Evolutionary conservation across 192 early-diverging fungal species (phyloP).

Genomic region (Coemansia aciculifera): DNA sequence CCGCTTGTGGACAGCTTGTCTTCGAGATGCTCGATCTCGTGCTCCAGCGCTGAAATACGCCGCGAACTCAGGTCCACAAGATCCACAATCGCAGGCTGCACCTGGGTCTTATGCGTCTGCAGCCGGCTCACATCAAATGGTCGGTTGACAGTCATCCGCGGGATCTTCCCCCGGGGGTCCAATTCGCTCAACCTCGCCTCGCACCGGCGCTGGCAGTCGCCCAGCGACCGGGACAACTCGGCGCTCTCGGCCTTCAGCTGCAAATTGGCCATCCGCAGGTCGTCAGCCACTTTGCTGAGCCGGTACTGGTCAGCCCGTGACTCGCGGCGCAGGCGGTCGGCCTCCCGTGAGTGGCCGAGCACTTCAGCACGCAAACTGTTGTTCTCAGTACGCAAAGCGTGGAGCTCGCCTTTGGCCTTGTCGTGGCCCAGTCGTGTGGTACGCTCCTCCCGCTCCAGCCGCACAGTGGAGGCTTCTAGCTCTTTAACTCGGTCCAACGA

Average conservation of each 20-base stretch:
- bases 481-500: slow-evolving; percentile 49
- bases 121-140: background rate
- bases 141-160: slow-evolving; percentile 19
- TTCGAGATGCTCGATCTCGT: slow-evolving; percentile 39
- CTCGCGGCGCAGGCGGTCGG: slow-evolving; percentile 27
- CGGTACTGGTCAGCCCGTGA: slow-evolving; percentile 28
- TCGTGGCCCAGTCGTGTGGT: slow-evolving; percentile 19
- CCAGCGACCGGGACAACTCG: slow-evolving; percentile 18
- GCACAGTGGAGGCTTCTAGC: slow-evolving; percentile 21
- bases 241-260: slow-evolving; percentile 30
- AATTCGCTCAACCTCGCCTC: slow-evolving; percentile 17
- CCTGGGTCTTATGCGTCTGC: background rate
- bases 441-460: slow-evolving; percentile 45
- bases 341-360: slow-evolving; percentile 31
- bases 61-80: slow-evolving; percentile 46
- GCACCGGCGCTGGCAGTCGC: slow-evolving; percentile 26
- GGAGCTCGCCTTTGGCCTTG: slow-evolving; percentile 22
- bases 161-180: slow-evolving; percentile 34
- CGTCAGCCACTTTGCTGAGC: slow-evolving; percentile 23
- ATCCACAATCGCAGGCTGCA: slow-evolving; percentile 31
- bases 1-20: slow-evolving; percentile 16
- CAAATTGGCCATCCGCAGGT: slow-evolving; percentile 38
- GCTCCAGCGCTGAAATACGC: slow-evolving; percentile 40
- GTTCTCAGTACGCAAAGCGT: slow-evolving; percentile 44
- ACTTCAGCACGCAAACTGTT: slow-evolving; percentile 45